Evolutionary conservation across 257 asterid species (phyloP).

Genomic region (Scutellaria baicalensis): DNA sequence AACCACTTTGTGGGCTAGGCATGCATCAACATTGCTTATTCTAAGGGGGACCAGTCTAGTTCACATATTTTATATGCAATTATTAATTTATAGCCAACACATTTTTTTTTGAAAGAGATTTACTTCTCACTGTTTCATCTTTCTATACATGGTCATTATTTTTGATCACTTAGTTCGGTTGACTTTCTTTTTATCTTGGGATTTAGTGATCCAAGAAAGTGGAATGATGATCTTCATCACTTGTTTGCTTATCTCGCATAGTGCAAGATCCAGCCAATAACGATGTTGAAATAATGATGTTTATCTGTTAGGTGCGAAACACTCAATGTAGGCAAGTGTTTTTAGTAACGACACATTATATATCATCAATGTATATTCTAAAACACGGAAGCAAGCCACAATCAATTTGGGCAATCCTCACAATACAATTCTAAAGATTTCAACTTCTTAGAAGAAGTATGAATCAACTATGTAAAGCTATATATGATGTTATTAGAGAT

Average conservation of each 20-base stretch:
- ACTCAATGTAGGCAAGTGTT: background rate
- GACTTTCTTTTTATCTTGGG: no score
- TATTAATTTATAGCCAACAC: background rate
- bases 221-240: background rate
- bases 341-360: background rate
- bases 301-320: background rate
- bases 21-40: slow-evolving; percentile 19
- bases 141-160: background rate
- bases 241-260: background rate
- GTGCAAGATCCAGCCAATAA: background rate
- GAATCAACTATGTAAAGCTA: background rate
- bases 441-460: background rate
- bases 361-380: background rate
- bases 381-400: background rate
- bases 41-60: slow-evolving; percentile 18
- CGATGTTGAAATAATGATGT: background rate
- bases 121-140: background rate
- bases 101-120: background rate
- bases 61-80: background rate
- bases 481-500: background rate
- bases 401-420: background rate
- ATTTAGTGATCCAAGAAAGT: background rate
- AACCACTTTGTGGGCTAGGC: slow-evolving; percentile 23
- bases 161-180: background rate
- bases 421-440: background rate